These are phyloP conservation scores for Phanerochaete carnosa DNA, from an alignment of 768 basidiomycete species.

Conservation along the genomic window DNA sequence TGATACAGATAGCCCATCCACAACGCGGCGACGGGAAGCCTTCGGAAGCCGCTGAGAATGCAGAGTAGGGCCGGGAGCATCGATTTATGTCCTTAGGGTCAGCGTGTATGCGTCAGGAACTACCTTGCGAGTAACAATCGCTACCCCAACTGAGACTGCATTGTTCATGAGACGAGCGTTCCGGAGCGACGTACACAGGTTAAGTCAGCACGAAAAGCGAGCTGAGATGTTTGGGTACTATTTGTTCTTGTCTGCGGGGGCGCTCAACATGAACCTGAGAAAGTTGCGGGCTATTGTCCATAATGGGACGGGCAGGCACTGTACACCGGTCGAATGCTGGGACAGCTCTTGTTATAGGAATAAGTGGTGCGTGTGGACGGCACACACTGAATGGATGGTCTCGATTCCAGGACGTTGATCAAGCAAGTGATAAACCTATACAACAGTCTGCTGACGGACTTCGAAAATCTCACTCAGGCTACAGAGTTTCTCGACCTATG, in stretches of 20 bases:
- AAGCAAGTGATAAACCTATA: too few species aligned
- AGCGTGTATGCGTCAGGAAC: not conserved
- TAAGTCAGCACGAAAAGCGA: not conserved
- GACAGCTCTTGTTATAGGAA: too few species aligned
- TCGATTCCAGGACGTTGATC: too few species aligned
- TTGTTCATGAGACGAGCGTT: not conserved
- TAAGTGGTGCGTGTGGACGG: too few species aligned
- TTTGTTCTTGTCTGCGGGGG: not conserved
- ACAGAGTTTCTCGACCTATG: too few species aligned
- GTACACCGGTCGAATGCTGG: too few species aligned
- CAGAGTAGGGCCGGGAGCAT: not conserved
- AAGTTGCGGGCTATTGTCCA: not conserved
- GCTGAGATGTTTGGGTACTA: not conserved
- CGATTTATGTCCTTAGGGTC: not conserved
- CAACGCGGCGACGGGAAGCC: not conserved
- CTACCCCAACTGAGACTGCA: not conserved
- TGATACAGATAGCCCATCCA: slow-evolving; percentile 11
- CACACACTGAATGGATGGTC: too few species aligned
- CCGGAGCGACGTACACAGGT: not conserved
- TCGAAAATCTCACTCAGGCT: too few species aligned
- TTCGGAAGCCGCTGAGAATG: not conserved
- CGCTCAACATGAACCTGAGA: not conserved
- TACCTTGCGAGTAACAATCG: not conserved
- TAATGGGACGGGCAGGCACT: not conserved
- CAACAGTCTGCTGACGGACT: too few species aligned